A percentile compares a stretch with the other conserved stretches of the same genome.
Conservation (phyloP, 164 flowering plant genomes). For the Akebia trifoliata region DNA sequence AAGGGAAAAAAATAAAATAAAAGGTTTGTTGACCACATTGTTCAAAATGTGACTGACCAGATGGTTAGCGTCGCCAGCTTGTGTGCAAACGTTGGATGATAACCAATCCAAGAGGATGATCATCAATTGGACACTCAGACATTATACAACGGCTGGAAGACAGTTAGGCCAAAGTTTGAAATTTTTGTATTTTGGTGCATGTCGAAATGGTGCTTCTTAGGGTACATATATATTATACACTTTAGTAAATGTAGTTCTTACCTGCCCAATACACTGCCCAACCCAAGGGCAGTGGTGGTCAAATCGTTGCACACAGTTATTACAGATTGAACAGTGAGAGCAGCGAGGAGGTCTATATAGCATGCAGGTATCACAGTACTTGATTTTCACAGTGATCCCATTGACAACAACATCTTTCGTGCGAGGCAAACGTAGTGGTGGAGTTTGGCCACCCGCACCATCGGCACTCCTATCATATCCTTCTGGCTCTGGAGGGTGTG, state of each 20-base stretch:
- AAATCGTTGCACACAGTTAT: constrained; percentile 89
- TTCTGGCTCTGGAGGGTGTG: constrained; percentile 95
- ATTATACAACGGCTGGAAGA: neutral
- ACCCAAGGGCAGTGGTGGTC: constrained; percentile 99
- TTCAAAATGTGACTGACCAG: no score
- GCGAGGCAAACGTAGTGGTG: constrained; percentile 75
- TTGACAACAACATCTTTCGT: constrained; percentile 79
- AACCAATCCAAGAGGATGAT: no score
- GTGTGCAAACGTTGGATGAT: no score
- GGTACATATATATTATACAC: no score
- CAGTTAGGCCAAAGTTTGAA: neutral
- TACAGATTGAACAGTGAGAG: constrained; percentile 90
- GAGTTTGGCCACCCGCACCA: constrained; percentile 64
- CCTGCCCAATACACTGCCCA: constrained; percentile 97
- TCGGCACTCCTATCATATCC: constrained; percentile 55
- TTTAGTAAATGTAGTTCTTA: constrained; percentile 28
- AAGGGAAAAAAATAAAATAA: no score
- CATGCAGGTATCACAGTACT: constrained; percentile 99
- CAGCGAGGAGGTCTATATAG: constrained; percentile 97
- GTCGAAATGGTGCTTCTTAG: neutral
- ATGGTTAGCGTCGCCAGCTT: no score
- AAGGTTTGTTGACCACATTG: no score
- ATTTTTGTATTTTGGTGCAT: neutral
- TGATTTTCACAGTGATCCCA: constrained; percentile 70
- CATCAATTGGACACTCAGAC: neutral